Evolutionary conservation across 1,139 yeast genomes (phyloP), one percentile per base, ranked within the genome.

Genomic region (Zygosaccharomyces pseudobailii): DNA sequence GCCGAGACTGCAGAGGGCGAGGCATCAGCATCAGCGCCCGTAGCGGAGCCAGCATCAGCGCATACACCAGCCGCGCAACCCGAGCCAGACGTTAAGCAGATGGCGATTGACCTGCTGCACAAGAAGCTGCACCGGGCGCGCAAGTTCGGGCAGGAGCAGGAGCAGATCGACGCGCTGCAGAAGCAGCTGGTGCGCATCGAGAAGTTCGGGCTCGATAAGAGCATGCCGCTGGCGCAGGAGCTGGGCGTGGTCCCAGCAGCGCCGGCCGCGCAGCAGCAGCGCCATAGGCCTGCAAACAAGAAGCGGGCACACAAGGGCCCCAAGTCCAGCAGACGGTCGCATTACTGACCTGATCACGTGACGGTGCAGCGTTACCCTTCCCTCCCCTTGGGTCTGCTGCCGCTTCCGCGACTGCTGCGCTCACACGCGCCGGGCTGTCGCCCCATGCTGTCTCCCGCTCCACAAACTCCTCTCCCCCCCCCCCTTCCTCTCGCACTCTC

Each of bases 131-230:
- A 73, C 48, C 78, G 97, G 61, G 87, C 90, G 22, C 78, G 79
- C 62, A 85, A 87, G 65, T 89, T 88, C 60, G 92, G 92, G 33
- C 79, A 77, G 52, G 84, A 78, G 48, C 79, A 74, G 40, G 71
- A 71, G 32, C 67, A 66, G 3, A 62, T 67, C 28, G 71, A 71
- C 35, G 53, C 67, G 45, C 59, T 84, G 66, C 73, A 82, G 63
- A 71, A 79, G 67, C 76, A 85, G 55, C 73, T 86, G 58, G 73
- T 72, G 30, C 78, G 97, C 61, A 80, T 88, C 54, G 84, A 84
- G 63, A 87, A 87, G 71, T 89, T 88, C 61, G 97, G 97, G 22
- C 80, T 88, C 47, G 85, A 83, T 53, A 67, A 75, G 27, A 83
- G 83, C 48, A 81, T 87, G 42, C 76, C 84, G 6, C 71, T 84